These are phyloP conservation scores for Colletotrichum sp. DNA, from an alignment of 2,329 filamentous ascomycete species.

Conservation along the genomic window DNA sequence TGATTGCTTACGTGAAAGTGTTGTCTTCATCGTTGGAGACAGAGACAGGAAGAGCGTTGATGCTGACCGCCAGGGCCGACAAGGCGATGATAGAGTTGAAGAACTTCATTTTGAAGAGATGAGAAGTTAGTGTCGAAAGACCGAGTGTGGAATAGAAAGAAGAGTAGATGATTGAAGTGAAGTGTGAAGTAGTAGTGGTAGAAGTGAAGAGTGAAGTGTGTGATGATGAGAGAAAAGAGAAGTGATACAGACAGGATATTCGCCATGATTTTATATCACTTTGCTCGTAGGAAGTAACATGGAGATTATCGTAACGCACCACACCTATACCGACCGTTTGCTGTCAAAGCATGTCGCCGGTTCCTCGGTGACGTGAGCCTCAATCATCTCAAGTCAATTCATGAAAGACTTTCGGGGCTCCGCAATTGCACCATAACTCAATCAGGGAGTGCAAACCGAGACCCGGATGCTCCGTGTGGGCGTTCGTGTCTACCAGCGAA, in stretches of 20 bases:
- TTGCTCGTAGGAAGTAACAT: not conserved
- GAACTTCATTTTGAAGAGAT: not conserved
- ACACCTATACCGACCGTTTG: not conserved
- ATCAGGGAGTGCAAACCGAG: not conserved
- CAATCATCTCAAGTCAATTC: not conserved
- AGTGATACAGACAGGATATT: not conserved
- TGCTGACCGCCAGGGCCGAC: slow-evolving; percentile 19
- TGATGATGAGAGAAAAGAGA: not conserved
- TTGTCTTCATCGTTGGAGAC: not conserved
- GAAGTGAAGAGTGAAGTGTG: not conserved
- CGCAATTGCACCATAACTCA: not conserved
- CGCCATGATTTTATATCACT: not conserved
- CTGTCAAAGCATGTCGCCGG: not conserved
- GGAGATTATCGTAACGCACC: not conserved
- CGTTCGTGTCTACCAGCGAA: not conserved
- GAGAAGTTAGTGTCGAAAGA: not conserved
- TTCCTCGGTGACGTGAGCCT: not conserved
- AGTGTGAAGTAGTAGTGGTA: not conserved
- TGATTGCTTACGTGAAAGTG: not conserved
- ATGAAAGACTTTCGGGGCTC: slow-evolving; percentile 8
- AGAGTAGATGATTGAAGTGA: not conserved
- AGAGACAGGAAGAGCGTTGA: slow-evolving; percentile 15
- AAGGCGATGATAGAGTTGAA: slow-evolving; percentile 3
- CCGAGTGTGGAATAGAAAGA: not conserved
- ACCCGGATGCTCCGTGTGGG: not conserved